Conservation (phyloP, 2,329 filamentous ascomycete species). For the Hypoxylon rubiginosum region DNA sequence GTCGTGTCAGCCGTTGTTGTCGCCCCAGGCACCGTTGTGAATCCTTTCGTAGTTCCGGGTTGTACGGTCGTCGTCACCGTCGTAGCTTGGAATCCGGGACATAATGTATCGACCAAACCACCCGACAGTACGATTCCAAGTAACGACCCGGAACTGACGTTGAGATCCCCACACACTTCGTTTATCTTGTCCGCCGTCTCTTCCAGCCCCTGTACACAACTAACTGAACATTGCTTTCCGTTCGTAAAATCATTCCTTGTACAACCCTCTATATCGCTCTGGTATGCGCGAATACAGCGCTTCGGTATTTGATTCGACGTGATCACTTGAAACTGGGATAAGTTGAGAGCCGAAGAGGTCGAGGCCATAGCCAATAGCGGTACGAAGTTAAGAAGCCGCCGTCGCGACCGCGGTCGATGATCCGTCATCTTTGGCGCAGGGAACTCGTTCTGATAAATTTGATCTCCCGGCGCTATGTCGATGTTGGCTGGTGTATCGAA, state of each 20-base stretch:
- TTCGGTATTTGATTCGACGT: constrained; percentile 46
- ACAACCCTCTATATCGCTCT: constrained; percentile 45
- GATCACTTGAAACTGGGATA: constrained; percentile 49
- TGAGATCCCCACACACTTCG: constrained; percentile 40
- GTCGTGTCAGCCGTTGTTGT: constrained; percentile 22
- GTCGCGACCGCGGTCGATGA: constrained; percentile 37
- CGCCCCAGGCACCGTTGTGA: constrained; percentile 32
- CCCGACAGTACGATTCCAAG: constrained; percentile 46
- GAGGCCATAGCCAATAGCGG: constrained; percentile 41
- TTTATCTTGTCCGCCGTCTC: constrained; percentile 35
- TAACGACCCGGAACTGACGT: constrained; percentile 43
- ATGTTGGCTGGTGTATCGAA: constrained; percentile 6
- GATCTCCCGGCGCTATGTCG: background rate
- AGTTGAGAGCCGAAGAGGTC: constrained; percentile 45
- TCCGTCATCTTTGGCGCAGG: constrained; percentile 29
- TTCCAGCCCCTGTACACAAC: constrained; percentile 47
- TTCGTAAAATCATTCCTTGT: constrained; percentile 43
- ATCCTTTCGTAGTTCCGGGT: constrained; percentile 37
- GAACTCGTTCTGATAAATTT: constrained; percentile 11
- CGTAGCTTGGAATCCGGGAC: constrained; percentile 43
- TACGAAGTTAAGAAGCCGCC: constrained; percentile 36
- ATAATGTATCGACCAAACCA: constrained; percentile 44
- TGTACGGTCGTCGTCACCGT: constrained; percentile 43
- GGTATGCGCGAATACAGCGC: constrained; percentile 47
- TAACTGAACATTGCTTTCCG: constrained; percentile 44